Evolutionary conservation across 148 eudicot species (phyloP).

Genomic region (Fagopyrum esculentum): DNA sequence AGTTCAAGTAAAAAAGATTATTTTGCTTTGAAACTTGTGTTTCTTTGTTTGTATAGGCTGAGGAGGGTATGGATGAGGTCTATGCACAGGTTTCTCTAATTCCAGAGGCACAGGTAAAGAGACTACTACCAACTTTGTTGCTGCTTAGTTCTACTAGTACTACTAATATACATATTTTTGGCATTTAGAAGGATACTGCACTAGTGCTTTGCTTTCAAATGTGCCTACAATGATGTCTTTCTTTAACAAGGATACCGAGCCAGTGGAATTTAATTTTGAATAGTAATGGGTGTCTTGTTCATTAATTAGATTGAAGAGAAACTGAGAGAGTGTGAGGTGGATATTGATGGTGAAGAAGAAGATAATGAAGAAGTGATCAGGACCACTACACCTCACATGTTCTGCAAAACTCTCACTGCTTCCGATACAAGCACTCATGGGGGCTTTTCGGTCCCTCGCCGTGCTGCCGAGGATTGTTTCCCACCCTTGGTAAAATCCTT

Average conservation of each 20-base stretch:
- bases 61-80: conserved; percentile 78
- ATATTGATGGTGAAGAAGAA: conserved; percentile 37
- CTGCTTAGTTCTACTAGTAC: neutral
- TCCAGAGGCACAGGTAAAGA: conserved; percentile 65
- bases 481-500: conserved; percentile 64
- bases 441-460: conserved; percentile 95
- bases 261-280: too few relatives aligned
- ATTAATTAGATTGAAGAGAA: conserved; percentile 58
- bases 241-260: neutral
- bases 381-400: conserved; percentile 83
- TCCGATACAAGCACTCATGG: conserved; percentile 81
- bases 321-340: conserved; percentile 41
- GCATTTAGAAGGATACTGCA: neutral
- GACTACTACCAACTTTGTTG: neutral
- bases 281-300: too few relatives aligned
- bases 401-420: conserved; percentile 62
- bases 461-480: conserved; percentile 98
- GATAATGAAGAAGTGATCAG: conserved; percentile 45
- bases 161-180: neutral
- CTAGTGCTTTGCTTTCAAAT: neutral
- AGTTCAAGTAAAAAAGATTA: neutral
- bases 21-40: conserved; percentile 29
- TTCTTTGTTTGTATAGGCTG: conserved; percentile 48
- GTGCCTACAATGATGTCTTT: neutral
- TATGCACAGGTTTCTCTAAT: conserved; percentile 82